Evolutionary conservation across 257 asterid species (phyloP), one percentile per base, ranked within the genome.

Genomic region (Fraxinus quadrangulata): DNA sequence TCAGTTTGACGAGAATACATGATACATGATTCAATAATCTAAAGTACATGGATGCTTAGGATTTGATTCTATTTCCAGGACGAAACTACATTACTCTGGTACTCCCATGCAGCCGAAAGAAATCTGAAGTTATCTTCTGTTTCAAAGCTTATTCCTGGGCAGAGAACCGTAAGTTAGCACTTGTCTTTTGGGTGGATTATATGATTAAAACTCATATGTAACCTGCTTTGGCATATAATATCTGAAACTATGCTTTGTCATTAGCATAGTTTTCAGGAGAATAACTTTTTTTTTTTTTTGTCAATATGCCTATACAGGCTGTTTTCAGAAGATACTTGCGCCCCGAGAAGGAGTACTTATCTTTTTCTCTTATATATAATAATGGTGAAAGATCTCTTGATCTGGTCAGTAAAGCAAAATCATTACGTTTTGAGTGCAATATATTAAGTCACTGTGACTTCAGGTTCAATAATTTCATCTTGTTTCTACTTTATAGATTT

Each of bases 301-400:
- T 30, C 73, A 66, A 21, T 54, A 68, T 86, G 56, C 83, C 51
- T 82, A 40, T 78, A 59, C 95, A 95, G 99, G 93, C 96, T 76
- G 98, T 95, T 37, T 95, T 95, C 82, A 88, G 75, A 89, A 88
- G 99, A 90, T 95, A 72, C 84, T 88, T 86, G 87, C 92, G 97
- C 74, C 98, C 98, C 17, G 99, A 95, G 76, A 95, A 95, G 91
- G 99, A 95, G 80, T 93, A 90, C 86, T 83, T 93, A 72, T 95
- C 99, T 23, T 95, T 95, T 81, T 95, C 99, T 13, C 92, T 95
- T 73, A 84, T 95, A 83, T 89, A 93, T 81, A 88, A 89, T 79
- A 89, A 88, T 80, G 98, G 97, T 1, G 98, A 95, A 36, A 88
- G 99, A 87, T 93, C 98, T 54, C 94, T 95, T 24, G 99, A 95